Evolutionary conservation across 148 eudicot species (phyloP), one percentile per base, ranked within the genome.

Genomic region (Selenicereus undatus): DNA sequence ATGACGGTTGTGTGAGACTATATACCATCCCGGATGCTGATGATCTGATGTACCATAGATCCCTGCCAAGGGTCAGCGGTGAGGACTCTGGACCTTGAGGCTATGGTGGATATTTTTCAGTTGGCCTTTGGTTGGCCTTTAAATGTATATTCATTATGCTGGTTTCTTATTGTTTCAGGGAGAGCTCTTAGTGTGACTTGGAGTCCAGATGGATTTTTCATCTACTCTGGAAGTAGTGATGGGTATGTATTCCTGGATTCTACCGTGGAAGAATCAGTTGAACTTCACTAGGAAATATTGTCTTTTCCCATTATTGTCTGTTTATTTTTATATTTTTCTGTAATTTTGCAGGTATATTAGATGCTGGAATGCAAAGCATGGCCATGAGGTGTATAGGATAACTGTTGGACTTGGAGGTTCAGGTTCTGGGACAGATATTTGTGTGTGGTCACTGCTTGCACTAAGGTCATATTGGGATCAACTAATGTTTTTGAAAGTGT

Each of bases 31-130:
- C 89, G 1, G 92, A 88, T 71, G 82, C 81, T 51, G 89, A 92
- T 48, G 82, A 89, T 82, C 89, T 93, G 71, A 86, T 84, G 24
- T 90, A 90, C 69, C 76, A 83, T 54, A 93, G 83, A 88, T 86
- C 94, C 20, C 76, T 91, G 89, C 92, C 99, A 54, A 92, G 97
- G 88, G 97, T 96, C 86, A 91, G 93, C 82, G 99, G 99, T 96
- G 91, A 96, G 99, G 82, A 81, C 80, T 84, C 85, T 81, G 4
- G 62, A 52, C 79, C 86, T 56, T 73, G 13, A 7, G 27, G 16
- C 39, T 66, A 65, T 43, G 50, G 16, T 52, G 71, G 74, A 50
- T 56, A 22, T 77, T 17, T 65, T 10, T 39, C 43, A 43, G 14
- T 78, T 71, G 65, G 14, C 24, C 17, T 64, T 29, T 72, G 54